A percentile compares a stretch with the other conserved stretches of the same genome.
Conservation (phyloP, 2,329 filamentous ascomycete genomes). For the Fusarium fracticaudum region DNA sequence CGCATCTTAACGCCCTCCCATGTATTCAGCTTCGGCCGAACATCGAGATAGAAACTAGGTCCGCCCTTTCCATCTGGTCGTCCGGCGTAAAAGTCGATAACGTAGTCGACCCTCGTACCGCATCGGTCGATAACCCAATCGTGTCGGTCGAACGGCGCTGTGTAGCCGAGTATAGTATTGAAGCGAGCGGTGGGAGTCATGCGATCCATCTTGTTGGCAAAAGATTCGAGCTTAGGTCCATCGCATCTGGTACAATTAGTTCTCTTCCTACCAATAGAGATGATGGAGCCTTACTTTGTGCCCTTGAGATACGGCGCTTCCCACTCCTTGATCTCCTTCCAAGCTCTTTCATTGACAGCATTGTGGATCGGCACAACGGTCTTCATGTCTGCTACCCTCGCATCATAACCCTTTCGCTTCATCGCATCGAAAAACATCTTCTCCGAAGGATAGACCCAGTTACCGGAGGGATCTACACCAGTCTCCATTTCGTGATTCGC, state of each 20-base stretch:
- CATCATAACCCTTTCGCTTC: conserved; percentile 86
- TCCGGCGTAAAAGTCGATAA: conserved; percentile 97
- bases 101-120: conserved; percentile 86
- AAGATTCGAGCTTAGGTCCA: conserved; percentile 84
- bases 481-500: conserved; percentile 85
- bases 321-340: conserved; percentile 91
- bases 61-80: conserved; percentile 53
- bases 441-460: conserved; percentile 98
- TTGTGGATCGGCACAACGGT: conserved; percentile 98
- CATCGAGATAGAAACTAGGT: conserved; percentile 73
- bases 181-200: conserved; percentile 86
- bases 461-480: conserved; percentile 76
- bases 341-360: conserved; percentile 96
- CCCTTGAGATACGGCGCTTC: conserved; percentile 73
- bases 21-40: conserved; percentile 73
- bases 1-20: conserved; percentile 77
- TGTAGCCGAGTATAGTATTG: conserved; percentile 88
- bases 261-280: fast-evolving
- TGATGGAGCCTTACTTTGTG: conserved; percentile 59
- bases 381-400: conserved; percentile 79
- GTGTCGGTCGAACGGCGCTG: conserved; percentile 91
- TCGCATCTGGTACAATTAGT: conserved; percentile 58
- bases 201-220: conserved; percentile 74
- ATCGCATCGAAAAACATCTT: conserved; percentile 99
- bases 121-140: conserved; percentile 98